Base-by-base conservation (phyloP, 2,329 filamentous ascomycete species). In the Monosporascus ibericus region DNA sequence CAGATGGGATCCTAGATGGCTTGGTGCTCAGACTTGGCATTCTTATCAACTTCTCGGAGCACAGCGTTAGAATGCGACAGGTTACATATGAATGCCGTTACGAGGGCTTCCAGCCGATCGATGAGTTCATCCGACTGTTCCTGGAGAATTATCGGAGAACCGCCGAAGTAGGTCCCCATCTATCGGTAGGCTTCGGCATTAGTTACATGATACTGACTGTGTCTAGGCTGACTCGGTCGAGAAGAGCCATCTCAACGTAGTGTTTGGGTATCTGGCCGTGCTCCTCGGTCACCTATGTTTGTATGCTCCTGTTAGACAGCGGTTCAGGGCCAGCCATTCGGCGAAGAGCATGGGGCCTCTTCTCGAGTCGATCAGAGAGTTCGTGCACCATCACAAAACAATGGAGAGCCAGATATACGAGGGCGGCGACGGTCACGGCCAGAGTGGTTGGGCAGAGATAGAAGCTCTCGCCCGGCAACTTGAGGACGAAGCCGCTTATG, bases 1-100 rank as follows among this genome's bases (percentile, higher is more conserved):
- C 75, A 11, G 69, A 72, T 2, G 73, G 74, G 22, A 70, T 77
- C 1, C 72, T 92, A 50, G 87, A 95, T 59, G 79, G 82, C 48
- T 76, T 96, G 15, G 81, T 96, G 48, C 77, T 96, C 42, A 80
- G 88, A 49, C 74, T 96, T 39, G 92, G 90, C 0, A 82, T 90
- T 22, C 81, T 92, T 70, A 95, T 95, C 68, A 96, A 96, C 63
- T 80, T 96, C 51, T 82, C 89, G 8, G 91, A 96, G 66, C 86
- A 90, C 64, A 90, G 85, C 63, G 75, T 83, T 17, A 68, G 75
- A 22, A 85, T 87, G 14, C 77, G 85, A 50, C 67, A 71, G 46
- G 72, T 63, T 55, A 73, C 68, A 63, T 79, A 67, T 58, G 81
- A 64, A 55, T 65, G 55, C 58, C 68, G 57, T 47, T 52, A 68